Base-by-base conservation (phyloP, 2,329 filamentous ascomycete genomes). In the Bipolaris bicolor region DNA sequence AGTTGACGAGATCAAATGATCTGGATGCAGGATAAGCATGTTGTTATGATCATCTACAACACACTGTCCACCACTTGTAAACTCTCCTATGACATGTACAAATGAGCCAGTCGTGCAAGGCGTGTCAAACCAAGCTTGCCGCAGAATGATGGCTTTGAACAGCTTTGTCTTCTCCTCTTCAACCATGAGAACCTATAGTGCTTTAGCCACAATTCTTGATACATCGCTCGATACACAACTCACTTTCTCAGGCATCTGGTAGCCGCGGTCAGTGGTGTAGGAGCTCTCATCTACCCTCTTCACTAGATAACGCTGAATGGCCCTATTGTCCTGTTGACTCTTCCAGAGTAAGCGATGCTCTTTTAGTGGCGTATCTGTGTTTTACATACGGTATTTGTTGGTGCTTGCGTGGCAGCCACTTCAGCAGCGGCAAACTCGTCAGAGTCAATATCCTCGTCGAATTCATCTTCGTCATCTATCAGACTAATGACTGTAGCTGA, bases 1-100 rank as follows among this genome's bases (percentile, higher is more conserved):
- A 0, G 95, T 98, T 2, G 95, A 90, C 2, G 95, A 98, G 51
- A 99, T 90, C 33, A 99, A 84, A 77, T 98, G 93, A 70, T 99
- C 95, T 0, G 95, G 95, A 70, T 99, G 93, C 13, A 99, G 79
- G 55, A 99, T 92, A 49, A 99, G 80, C 76, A 98, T 90, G 67
- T 93, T 92, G 48, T 89, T 83, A 2, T 84, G 82, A 73, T 98
- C 92, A 71, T 96, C 90, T 61, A 98, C 84, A 45, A 96, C 79
- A 72, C 93, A 96, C 72, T 88, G 86, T 1, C 91, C 90, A 15
- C 80, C 82, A 0, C 77, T 65, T 56, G 89, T 84, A 67, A 96
- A 97, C 3, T 85, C 79, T 29, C 93, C 93, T 62, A 96, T 91
- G 56, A 99, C 82, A 73, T 99, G 93, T 39, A 98, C 88, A 71